These are phyloP conservation scores for Pistacia integerrima DNA, from an alignment of 345 rosid genomes.

Conservation along the genomic window DNA sequence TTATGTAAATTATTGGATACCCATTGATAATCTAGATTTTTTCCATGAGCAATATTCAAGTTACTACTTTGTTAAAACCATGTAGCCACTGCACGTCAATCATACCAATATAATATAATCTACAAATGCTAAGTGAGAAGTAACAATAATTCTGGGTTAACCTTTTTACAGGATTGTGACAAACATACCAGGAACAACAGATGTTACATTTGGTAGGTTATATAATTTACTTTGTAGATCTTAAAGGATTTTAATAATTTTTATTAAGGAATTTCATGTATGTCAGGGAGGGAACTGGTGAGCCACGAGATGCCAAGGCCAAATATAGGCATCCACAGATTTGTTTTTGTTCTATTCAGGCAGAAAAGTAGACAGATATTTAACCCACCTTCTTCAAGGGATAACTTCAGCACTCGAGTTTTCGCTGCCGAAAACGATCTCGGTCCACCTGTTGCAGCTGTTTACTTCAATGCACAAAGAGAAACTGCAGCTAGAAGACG, in stretches of 20 bases:
- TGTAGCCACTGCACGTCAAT: no score
- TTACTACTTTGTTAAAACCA: no score
- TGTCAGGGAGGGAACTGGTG: slow-evolving; percentile 59
- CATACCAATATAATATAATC: no score
- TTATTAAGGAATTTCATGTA: no score
- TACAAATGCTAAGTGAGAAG: not conserved
- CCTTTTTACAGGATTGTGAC: slow-evolving; percentile 51
- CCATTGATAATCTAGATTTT: no score
- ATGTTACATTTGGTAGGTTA: slow-evolving; percentile 63
- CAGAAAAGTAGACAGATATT: slow-evolving; percentile 51
- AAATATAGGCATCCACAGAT: slow-evolving; percentile 66
- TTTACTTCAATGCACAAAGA: slow-evolving; percentile 71
- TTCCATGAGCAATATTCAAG: no score
- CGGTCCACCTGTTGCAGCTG: slow-evolving; percentile 74
- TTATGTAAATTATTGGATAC: no score
- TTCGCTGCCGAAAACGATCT: slow-evolving; percentile 57
- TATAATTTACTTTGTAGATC: not conserved
- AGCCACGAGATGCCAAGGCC: slow-evolving; percentile 67
- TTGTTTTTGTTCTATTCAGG: slow-evolving; percentile 61
- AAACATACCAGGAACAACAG: slow-evolving; percentile 70
- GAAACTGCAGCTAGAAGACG: slow-evolving; percentile 72
- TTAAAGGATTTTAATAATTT: not conserved
- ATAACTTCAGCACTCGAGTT: slow-evolving; percentile 53
- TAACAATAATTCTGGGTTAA: not conserved
- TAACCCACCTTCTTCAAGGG: slow-evolving; percentile 46